Evolutionary conservation across 2,329 filamentous ascomycete species (phyloP), one percentile per base, ranked within the genome.

Genomic region (Penicillium hordei): DNA sequence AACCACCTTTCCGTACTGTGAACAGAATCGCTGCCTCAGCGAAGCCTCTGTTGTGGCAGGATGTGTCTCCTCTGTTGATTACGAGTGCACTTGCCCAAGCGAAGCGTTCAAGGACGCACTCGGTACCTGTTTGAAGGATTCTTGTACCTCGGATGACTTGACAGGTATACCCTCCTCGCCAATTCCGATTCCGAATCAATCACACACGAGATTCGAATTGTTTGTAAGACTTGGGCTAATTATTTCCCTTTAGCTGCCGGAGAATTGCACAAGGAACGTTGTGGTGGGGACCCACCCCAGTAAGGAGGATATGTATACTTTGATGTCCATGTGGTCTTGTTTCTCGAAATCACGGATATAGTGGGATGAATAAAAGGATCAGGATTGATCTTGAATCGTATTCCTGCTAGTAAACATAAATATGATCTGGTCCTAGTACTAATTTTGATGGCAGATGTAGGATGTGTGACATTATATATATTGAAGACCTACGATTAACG

Each of bases 21-120:
- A 39, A 31, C 25, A 65, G 62, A 36, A 5, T 21, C 52, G 10
- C 10, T 67, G 65, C 38, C 51, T 66, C 6, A 34, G n/a, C 19
- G 60, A 63, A 13, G 55, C 55, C 13, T 55, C 64, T 19, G 8
- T 1, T 1, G 61, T 63, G 6, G 57, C 65, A 13, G 64, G 60
- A 5, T 67, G 65, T 39, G 13, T 31, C 15, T 65, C 62, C 8
- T 36, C 53, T 8, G 23, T 44, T n/a, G 62, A 66, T 34, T 43
- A n/a, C 25, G 8, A 48, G 2, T 67, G 65, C 38, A 66, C 64
- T 23, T 67, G 65, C 46, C 46, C 58, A 4, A 65, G 61, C 25
- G 1, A 10, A 3, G 57, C 59, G 7, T 66, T 67, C 54, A 61
- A 52, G 43, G 57, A 65, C 48, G 23, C 64, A 10, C 44, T 66